Base-by-base conservation (phyloP, 192 early-diverging fungal genomes). In the Entomortierella parvispora region DNA sequence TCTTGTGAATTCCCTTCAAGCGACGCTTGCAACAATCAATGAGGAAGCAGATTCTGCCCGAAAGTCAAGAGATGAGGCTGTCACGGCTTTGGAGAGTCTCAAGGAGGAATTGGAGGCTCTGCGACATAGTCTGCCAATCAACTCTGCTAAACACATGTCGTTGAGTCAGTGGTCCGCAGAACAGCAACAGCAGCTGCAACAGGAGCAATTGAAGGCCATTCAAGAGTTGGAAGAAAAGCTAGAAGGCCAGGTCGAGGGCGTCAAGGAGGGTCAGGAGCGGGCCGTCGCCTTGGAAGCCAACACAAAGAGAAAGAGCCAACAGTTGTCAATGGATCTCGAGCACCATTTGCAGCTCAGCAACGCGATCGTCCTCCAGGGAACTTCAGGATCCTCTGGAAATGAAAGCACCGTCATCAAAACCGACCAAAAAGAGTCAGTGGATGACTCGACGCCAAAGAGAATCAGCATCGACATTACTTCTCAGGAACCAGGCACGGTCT, bases 331-430 rank as follows among this genome's bases (percentile, higher is more conserved):
- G 60, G 65, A 77, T 40, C 28, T 77, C 46, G 74, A 68, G 49
- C 66, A 77, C 14, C 74, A 77, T 49, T 34, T 77, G 58, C 74
- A 77, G 40, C 74, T 77, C 48, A 77, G 74, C 43, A 77, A 37
- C 43, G 60, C 65, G 9, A 63, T 77, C 2, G 74, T 64, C 7
- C 52, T 68, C 15, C 55, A 64, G 8, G 18, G 33, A 51, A 26
- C n/a, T 20, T 26, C 9, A 12, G 26, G 37, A 25, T 26, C 51
- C 23, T 31, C 51, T 3, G 51, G 28, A 40, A 34, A 22, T 22
- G 54, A 51, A 18, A 56, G 9, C 31, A 34, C 1, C 2, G 5
- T 9, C 9, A 52, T 22, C 34, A 37, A 2, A 37, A 42, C 18
- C 42, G 62, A 32, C 14, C 25, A 40, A 18, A 40, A 51, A 4